Percentiles rank a stretch among this genome's conserved stretches.
phyloP scores from a whole-genome alignment of 108 stramenopile genomes.

The Aurantiochytrium sp. region DNA sequence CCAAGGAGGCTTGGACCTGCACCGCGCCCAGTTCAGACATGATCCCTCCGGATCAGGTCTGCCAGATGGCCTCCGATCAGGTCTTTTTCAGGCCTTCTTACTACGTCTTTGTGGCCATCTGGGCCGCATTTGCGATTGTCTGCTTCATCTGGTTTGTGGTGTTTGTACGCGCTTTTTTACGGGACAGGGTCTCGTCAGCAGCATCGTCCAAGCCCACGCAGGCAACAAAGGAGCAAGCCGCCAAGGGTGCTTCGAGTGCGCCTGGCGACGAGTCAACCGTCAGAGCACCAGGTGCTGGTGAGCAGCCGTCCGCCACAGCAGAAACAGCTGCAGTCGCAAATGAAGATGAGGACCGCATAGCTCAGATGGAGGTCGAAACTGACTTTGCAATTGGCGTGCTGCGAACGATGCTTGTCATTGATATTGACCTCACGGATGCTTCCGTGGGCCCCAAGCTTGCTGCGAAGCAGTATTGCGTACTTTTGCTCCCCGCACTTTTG shows the following conservation, averaged over 20 bases:
- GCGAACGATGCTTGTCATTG: background rate
- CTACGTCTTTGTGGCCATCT: background rate
- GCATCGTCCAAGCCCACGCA: too few species aligned
- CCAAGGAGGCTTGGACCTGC: background rate
- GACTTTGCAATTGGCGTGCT: background rate
- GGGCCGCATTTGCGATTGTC: background rate
- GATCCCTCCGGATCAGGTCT: background rate
- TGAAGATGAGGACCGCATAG: background rate
- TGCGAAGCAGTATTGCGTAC: background rate
- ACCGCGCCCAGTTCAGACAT: background rate
- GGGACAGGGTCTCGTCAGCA: too few species aligned
- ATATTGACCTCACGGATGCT: background rate
- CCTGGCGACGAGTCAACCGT: too few species aligned
- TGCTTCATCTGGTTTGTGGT: background rate
- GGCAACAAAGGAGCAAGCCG: too few species aligned
- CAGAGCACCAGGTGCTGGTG: too few species aligned
- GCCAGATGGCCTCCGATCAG: background rate
- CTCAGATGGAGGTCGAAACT: background rate
- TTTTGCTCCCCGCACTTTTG: background rate
- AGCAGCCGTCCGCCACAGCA: too few species aligned
- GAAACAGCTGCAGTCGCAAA: background rate
- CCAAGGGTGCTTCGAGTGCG: too few species aligned
- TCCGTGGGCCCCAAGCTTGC: background rate
- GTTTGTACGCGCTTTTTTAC: background rate
- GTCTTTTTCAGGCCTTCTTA: background rate